phyloP scores from a whole-genome alignment of 495 filamentous ascomycete genomes.

The Penicillium odoratum region DNA sequence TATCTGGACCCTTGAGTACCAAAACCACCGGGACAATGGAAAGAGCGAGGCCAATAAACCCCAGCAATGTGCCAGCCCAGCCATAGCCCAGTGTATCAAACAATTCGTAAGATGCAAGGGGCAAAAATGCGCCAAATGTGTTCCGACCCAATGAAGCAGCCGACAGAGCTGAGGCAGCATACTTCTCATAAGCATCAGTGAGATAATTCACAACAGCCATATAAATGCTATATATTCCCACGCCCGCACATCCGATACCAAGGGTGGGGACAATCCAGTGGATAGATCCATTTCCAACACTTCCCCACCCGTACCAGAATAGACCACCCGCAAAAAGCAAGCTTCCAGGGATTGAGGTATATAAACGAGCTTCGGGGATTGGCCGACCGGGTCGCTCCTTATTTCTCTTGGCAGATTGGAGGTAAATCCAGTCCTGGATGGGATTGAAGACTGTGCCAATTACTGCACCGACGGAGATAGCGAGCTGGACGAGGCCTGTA shows the following conservation, averaged over 20 bases:
- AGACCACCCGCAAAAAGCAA: slow-evolving; percentile 42
- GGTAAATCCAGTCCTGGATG: slow-evolving; percentile 40
- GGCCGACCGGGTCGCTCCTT: slow-evolving; percentile 29
- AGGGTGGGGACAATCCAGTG: slow-evolving; percentile 46
- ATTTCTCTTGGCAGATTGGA: slow-evolving; percentile 29
- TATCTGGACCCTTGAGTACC: slow-evolving; percentile 33
- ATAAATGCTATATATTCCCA: slow-evolving; percentile 51
- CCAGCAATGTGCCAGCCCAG: slow-evolving; percentile 46
- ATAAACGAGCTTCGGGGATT: slow-evolving; percentile 45
- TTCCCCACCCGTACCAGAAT: slow-evolving; percentile 47
- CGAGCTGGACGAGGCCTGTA: slow-evolving; percentile 41
- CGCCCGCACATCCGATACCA: slow-evolving; percentile 32
- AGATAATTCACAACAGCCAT: slow-evolving; percentile 65
- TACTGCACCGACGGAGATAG: slow-evolving; percentile 42
- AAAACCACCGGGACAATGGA: slow-evolving; percentile 39
- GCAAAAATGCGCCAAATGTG: slow-evolving; percentile 35
- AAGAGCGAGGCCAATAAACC: slow-evolving; percentile 40
- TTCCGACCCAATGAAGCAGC: slow-evolving; percentile 52
- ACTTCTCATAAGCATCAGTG: slow-evolving; percentile 69
- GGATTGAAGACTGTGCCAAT: slow-evolving; percentile 46
- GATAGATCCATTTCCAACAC: slow-evolving; percentile 33
- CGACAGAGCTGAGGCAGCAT: slow-evolving; percentile 66
- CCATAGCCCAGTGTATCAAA: slow-evolving; percentile 43
- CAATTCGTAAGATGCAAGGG: slow-evolving; percentile 39
- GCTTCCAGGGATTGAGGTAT: slow-evolving; percentile 40